Evolutionary conservation across 345 rosid genomes (phyloP).

Genomic region (Murraya paniculata): DNA sequence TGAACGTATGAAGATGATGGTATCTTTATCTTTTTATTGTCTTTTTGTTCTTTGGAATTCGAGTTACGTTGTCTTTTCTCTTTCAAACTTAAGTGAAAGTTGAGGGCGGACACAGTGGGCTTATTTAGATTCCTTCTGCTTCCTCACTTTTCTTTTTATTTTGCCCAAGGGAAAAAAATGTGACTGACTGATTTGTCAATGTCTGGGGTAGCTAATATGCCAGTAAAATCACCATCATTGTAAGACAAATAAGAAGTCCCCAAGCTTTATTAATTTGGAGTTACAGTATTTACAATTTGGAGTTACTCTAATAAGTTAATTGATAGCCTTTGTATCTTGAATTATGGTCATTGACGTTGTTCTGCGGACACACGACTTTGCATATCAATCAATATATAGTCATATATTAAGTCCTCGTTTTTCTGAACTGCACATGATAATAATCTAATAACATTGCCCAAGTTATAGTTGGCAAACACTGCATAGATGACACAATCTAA

Average conservation of each 20-base stretch:
- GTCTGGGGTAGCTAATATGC: background rate
- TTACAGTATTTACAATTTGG: background rate
- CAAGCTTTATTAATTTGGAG: background rate
- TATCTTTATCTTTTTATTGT: background rate
- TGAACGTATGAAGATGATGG: background rate
- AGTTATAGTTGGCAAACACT: too few species aligned
- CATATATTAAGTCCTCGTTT: too few species aligned
- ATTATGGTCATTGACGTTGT: too few species aligned
- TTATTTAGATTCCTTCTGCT: constrained; percentile 5
- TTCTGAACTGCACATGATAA: too few species aligned
- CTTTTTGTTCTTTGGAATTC: background rate
- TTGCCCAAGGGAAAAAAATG: background rate
- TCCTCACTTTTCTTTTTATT: background rate
- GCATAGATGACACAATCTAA: too few species aligned
- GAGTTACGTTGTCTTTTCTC: constrained; percentile 6
- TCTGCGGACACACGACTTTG: too few species aligned
- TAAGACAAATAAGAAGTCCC: background rate
- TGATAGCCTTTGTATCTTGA: too few species aligned
- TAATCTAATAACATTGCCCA: too few species aligned
- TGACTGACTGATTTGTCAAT: background rate
- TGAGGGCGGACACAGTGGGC: background rate
- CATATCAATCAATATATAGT: too few species aligned
- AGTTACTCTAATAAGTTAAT: too few species aligned
- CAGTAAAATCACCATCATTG: background rate
- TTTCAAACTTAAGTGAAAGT: background rate